phyloP scores from a whole-genome alignment of 805 yeast genomes.

The Ogataea haglerorum region DNA sequence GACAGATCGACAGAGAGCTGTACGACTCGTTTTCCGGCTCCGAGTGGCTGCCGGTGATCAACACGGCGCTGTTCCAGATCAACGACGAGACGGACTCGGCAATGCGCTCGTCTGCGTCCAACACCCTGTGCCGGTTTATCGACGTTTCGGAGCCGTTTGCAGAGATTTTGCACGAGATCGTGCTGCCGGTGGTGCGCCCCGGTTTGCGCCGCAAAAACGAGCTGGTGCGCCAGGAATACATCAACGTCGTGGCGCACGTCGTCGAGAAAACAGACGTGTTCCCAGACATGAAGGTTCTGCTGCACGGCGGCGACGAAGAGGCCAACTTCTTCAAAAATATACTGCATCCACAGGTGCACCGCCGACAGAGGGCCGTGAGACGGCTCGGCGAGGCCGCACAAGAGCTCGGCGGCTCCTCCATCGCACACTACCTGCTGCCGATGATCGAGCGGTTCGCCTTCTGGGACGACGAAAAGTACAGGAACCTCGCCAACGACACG shows the following conservation, averaged over 20 bases:
- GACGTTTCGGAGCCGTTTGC: conserved; percentile 43
- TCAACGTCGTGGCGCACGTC: conserved; percentile 60
- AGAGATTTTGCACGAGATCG: conserved; percentile 44
- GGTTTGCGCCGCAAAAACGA: conserved; percentile 67
- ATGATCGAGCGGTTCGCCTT: conserved; percentile 77
- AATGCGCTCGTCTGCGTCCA: conserved; percentile 72
- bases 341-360: conserved; percentile 76
- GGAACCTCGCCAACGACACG: conserved; percentile 65
- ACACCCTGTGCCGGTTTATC: conserved; percentile 57
- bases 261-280: conserved; percentile 53
- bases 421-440: conserved; percentile 81
- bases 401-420: conserved; percentile 48
- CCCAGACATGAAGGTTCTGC: conserved; percentile 61
- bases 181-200: conserved; percentile 61
- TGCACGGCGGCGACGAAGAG: conserved; percentile 71
- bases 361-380: conserved; percentile 81
- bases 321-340: conserved; percentile 62
- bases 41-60: conserved; percentile 80
- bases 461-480: conserved; percentile 52
- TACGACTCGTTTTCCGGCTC: conserved; percentile 41
- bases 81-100: conserved; percentile 78
- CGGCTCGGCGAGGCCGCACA: conserved; percentile 50
- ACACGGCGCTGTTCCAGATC: conserved; percentile 65
- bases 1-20: conserved; percentile 53
- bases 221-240: conserved; percentile 66